A percentile compares a stretch with the other conserved stretches of the same genome.
phyloP scores from a whole-genome alignment of 495 filamentous ascomycete genomes.

The Podospora tetraspora region DNA sequence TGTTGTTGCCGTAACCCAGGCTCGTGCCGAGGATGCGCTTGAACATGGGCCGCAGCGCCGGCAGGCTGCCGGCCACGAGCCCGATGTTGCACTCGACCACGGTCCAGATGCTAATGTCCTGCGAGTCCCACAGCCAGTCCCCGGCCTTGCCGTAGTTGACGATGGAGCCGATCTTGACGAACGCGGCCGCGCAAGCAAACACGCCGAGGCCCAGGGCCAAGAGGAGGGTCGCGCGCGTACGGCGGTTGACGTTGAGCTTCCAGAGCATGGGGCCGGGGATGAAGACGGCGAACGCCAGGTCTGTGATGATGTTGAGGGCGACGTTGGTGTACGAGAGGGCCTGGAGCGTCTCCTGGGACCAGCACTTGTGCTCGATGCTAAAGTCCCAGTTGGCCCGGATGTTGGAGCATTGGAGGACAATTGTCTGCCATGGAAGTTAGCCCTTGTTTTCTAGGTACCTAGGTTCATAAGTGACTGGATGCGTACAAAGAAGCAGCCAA shows the following conservation, averaged over 20 bases:
- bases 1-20: constrained; percentile 15
- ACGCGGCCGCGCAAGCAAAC: constrained; percentile 43
- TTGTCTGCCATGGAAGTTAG: constrained; percentile 5
- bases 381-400: constrained; percentile 34
- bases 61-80: constrained; percentile 20
- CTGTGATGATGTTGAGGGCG: constrained; percentile 40
- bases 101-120: constrained; percentile 24
- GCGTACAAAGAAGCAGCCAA: constrained; percentile 27
- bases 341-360: constrained; percentile 26
- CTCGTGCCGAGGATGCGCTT: constrained; percentile 20
- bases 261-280: constrained; percentile 43
- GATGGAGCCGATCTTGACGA: constrained; percentile 40
- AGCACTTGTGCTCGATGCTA: constrained; percentile 33
- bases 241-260: constrained; percentile 38
- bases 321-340: constrained; percentile 35
- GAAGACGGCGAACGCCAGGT: constrained; percentile 38
- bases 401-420: constrained; percentile 28
- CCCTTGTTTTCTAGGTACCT: no score
- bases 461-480: no score
- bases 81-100: constrained; percentile 21
- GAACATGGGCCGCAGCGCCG: constrained; percentile 18
- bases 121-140: constrained; percentile 45
- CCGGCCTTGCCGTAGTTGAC: constrained; percentile 34
- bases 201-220: constrained; percentile 40
- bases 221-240: constrained; percentile 37